Evolutionary conservation across 768 basidiomycete genomes (phyloP), one percentile per base, ranked within the genome.

Genomic region (Rhizopogon sp.): DNA sequence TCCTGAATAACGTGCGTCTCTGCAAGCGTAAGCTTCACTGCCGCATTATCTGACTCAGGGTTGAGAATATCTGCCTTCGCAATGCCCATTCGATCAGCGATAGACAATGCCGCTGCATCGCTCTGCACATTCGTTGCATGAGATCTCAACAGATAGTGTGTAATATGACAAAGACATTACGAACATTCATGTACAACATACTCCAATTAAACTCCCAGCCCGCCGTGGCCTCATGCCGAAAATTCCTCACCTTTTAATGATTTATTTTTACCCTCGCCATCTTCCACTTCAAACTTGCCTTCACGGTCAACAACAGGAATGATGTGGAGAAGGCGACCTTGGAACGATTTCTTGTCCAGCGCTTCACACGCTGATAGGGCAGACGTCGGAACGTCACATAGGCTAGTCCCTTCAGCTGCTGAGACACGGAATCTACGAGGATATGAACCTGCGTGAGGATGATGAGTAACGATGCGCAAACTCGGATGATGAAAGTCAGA

Each of bases 1-100:
- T 98, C 96, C 56, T 90, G 83, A 55, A 99, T 94, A 69, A 98
- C 84, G 61, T 94, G 91, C 16, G 97, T 97, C 70, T 99, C 97
- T 0, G 97, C 96, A 39, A 98, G 76, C 0, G 97, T 96, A 39
- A 98, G 84, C 68, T 95, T 97, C 55, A 98, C 93, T 2, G 96
- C 94, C 1, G 90, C 83, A 58, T 86, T 87, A 35, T 82, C 81
- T 1, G 83, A 83, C 56, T 93, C 89, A 0, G 92, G 85, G 66
- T 92, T 91, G 53, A 98, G 77, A 22, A 99, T 88, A 31, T 90
- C 88, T 1, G 92, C 76, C 72, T 98, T 98, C 28, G 85, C 72
- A 41, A 98, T 81, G 54, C 82, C 87, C 80, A 98, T 87, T 9
- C 95, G 82, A 57, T 89, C 85, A 0, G 96, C 93, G 28, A 98